Evolutionary conservation across 805 yeast species (phyloP), one percentile per base, ranked within the genome.

Genomic region (Pichia nakasei): DNA sequence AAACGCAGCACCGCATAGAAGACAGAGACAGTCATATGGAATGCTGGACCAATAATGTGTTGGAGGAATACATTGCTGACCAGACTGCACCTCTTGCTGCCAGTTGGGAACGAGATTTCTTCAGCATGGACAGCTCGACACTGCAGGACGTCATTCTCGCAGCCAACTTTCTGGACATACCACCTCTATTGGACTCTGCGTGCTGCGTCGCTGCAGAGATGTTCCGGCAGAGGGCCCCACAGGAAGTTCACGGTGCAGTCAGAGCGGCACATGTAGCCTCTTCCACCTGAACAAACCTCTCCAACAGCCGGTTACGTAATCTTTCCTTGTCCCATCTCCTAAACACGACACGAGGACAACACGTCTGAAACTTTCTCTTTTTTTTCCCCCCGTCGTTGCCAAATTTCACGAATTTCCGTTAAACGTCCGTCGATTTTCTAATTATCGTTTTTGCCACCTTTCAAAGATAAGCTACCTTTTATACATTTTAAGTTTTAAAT

Each of bases 51-150:
- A 67, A 65, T 5, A 76, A 72, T 40, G 44, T 42, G 11, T 74
- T 73, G 12, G 86, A 80, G 46, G 79, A 73, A 22, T 80, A 77
- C 45, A 80, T 76, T 31, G 75, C 78, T 44, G 82, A 76, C 43
- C 79, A 86, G 55, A 34, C 41, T 9, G 48, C 44, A 9, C 21
- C 32, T 13, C 6, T 29, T 7, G 7, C 37, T 2, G 87, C 81
- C 48, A 84, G 83, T 40, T 88, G 97, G 97, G 96, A 89, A 64
- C 82, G 83, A 59, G 83, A 83, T 60, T 89, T 87, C 61, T 70
- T 89, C 54, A 81, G 83, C 59, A 95, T 88, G 27, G 96, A 88
- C 64, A 95, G 82, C 52, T 85, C 80, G 51, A 78, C 80, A 80
- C 66, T 82, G 47, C 79, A 80, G 52, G 83, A 78, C 52, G 79